Evolutionary conservation across 1,284 basidiomycete species (phyloP).

Genomic region (Porodaedalea pini): DNA sequence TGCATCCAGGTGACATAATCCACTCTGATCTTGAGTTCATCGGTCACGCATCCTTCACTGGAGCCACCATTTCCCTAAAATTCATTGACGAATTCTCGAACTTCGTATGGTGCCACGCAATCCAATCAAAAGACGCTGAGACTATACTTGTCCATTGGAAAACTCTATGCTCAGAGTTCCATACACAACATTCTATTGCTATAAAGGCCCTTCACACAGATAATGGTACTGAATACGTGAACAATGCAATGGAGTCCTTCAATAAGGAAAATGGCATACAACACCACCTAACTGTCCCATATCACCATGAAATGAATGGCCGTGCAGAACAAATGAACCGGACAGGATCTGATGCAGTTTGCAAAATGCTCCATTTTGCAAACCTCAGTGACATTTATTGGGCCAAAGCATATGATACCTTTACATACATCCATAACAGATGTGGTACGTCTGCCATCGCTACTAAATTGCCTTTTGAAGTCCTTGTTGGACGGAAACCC

Average conservation of each 20-base stretch:
- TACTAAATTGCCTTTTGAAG: too few species aligned
- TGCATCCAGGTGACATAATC: not conserved
- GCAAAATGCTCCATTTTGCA: too few species aligned
- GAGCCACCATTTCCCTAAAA: not conserved
- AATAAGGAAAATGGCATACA: not conserved
- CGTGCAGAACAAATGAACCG: not conserved
- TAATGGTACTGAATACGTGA: not conserved
- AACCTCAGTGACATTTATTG: too few species aligned
- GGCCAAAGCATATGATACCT: too few species aligned
- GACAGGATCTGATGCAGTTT: not conserved
- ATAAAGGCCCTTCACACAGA: not conserved
- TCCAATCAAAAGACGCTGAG: not conserved
- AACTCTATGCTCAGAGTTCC: not conserved
- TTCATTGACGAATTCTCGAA: not conserved
- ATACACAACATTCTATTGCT: not conserved
- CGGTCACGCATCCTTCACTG: not conserved
- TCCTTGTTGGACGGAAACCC: too few species aligned
- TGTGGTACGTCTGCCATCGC: too few species aligned
- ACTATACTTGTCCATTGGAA: not conserved
- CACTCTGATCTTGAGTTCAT: not conserved
- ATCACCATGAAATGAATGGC: not conserved
- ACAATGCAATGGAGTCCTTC: not conserved
- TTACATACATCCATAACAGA: too few species aligned
- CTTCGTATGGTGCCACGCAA: not conserved
- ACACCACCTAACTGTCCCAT: not conserved